Evolutionary conservation across 164 flowering plant species (phyloP).

Genomic region (Chimonanthus salicifolius): DNA sequence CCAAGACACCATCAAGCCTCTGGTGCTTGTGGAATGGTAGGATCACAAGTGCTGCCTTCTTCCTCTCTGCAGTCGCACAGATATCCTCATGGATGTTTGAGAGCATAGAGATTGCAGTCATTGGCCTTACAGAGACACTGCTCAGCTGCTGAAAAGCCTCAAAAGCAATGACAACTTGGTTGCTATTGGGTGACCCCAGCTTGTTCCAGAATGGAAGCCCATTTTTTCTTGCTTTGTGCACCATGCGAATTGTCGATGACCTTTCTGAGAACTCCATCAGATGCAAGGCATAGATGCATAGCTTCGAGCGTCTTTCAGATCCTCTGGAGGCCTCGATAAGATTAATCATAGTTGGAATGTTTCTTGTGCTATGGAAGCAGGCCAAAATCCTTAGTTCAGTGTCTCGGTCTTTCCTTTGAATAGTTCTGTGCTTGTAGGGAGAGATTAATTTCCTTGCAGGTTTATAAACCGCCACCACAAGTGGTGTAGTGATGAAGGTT

Average conservation of each 20-base stretch:
- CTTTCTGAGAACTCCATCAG: constrained; percentile 70
- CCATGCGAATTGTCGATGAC: constrained; percentile 60
- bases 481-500: constrained; percentile 75
- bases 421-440: constrained; percentile 11
- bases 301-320: constrained; percentile 24
- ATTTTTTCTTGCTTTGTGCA: constrained; percentile 40
- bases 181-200: background rate
- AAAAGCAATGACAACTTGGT: constrained; percentile 17
- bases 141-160: constrained; percentile 31
- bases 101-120: constrained; percentile 51
- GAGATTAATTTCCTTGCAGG: constrained; percentile 28
- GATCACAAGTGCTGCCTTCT: constrained; percentile 49
- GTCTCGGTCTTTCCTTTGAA: background rate
- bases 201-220: constrained; percentile 41
- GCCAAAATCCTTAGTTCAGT: constrained; percentile 48
- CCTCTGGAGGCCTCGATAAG: constrained; percentile 48
- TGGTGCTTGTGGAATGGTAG: constrained; percentile 61
- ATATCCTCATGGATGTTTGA: constrained; percentile 78
- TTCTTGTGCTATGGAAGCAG: constrained; percentile 49
- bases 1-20: constrained; percentile 26
- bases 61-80: constrained; percentile 55
- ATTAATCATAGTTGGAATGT: constrained; percentile 46
- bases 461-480: constrained; percentile 56
- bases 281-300: constrained; percentile 48
- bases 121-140: constrained; percentile 44